These are phyloP conservation scores for Patellifolia procumbens DNA, from an alignment of 179 eudicot genomes.

Conservation along the genomic window DNA sequence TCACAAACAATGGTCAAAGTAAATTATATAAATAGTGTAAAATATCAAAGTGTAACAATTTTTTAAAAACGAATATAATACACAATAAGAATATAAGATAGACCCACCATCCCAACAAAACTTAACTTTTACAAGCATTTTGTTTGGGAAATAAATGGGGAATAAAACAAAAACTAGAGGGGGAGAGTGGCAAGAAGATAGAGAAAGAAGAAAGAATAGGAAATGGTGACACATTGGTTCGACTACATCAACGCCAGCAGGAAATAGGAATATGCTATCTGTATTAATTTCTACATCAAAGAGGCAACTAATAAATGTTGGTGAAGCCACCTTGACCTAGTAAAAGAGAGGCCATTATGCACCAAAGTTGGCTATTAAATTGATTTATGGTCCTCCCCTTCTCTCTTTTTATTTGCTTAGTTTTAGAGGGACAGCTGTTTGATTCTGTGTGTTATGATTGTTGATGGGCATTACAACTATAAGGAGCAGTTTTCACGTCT, in stretches of 20 bases:
- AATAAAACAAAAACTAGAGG: background rate
- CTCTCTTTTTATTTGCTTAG: background rate
- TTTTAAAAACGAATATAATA: too few relatives aligned
- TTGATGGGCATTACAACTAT: background rate
- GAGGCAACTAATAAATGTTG: background rate
- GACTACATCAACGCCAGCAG: background rate
- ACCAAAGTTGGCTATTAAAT: background rate
- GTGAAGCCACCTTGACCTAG: background rate
- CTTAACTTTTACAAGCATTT: too few relatives aligned
- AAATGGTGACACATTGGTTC: background rate
- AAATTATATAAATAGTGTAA: too few relatives aligned
- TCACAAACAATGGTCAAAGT: too few relatives aligned
- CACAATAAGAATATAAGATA: too few relatives aligned
- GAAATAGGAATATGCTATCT: background rate
- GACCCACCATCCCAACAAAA: too few relatives aligned
- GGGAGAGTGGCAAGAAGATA: background rate
- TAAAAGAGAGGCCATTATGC: background rate
- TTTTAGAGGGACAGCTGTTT: slow-evolving; percentile 12
- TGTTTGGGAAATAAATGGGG: background rate
- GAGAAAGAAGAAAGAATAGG: background rate
- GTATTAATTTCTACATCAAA: background rate
- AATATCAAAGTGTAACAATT: too few relatives aligned
- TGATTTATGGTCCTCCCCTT: slow-evolving; percentile 3
- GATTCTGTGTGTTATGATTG: background rate
- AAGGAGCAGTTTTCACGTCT: background rate